phyloP scores from a whole-genome alignment of 768 basidiomycete genomes.

The Rhizopogon vulgaris region DNA sequence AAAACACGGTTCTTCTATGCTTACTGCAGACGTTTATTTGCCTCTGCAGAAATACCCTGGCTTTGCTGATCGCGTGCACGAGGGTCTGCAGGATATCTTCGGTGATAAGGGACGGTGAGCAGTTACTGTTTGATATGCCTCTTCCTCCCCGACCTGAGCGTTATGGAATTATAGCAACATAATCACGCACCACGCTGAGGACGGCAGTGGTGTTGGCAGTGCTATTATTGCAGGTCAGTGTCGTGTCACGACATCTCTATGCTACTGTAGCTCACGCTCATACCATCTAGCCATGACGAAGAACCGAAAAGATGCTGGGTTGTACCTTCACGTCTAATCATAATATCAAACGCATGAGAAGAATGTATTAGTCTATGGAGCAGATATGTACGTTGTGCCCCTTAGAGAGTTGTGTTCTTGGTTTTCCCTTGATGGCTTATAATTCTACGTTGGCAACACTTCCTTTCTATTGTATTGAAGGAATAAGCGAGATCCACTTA shows the following conservation, averaged over 20 bases:
- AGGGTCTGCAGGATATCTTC: conserved; percentile 90
- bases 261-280: not conserved
- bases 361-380: not conserved
- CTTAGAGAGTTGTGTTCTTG: not conserved
- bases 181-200: conserved; percentile 33
- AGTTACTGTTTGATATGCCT: not conserved
- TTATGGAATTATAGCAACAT: conserved; percentile 67
- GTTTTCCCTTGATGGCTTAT: not conserved
- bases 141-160: conserved; percentile 30
- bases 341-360: not conserved
- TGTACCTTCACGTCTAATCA: conserved; percentile 44
- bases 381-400: not conserved
- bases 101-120: conserved; percentile 89
- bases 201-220: conserved; percentile 85
- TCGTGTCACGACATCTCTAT: conserved; percentile 13
- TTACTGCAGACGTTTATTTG: not conserved
- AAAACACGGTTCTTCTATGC: conserved; percentile 6
- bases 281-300: conserved; percentile 77
- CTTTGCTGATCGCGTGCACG: conserved; percentile 88
- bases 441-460: not conserved
- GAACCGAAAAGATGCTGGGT: conserved; percentile 61
- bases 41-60: conserved; percentile 88
- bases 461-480: too few relatives aligned
- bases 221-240: conserved; percentile 85
- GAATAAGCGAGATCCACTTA: too few relatives aligned